Base-by-base conservation (phyloP, 768 basidiomycete species). In the Mycena filopes region DNA sequence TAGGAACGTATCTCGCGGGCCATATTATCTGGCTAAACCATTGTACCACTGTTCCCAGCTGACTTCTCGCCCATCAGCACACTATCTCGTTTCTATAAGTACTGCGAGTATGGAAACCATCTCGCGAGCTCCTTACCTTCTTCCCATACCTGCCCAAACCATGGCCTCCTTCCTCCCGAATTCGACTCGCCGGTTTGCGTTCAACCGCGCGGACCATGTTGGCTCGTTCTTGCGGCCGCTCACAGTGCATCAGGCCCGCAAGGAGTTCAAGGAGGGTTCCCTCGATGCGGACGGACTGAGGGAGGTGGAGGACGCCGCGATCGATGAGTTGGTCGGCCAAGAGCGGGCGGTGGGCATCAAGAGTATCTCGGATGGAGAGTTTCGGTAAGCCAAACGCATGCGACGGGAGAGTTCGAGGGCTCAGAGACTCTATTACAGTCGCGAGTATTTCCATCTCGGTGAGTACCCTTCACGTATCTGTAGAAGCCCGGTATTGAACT, bases 351-450 rank as follows among this genome's bases (percentile, higher is more conserved):
- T 71, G 3, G 80, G 80, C 4, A 80, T 82, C 65, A 79, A 78
- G 71, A 71, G 76, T 25, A 75, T 81, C 50, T 78, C 80, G 31
- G 80, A 81, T 65, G 81, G 81, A 13, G 80, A 82, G 70, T 81
- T 81, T 66, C 72, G 79, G 67, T 74, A 50, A 25, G 58, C 55
- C 72, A 10, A 11, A 36, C 36, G 42, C 8, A 25, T 15, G 40
- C 47, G 16, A 8, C 29, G 15, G 18, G 4, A n/a, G 8, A 36
- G 18, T 10, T 15, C 58, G 12, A 13, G 13, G 11, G 15, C 62
- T 67, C 28, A 63, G 28, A 25, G 47, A 11, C 9, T 12, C 21
- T 29, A 53, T 36, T 21, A 28, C 16, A 65, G 68, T 56, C 41
- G 69, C 11, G 66, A 67, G 56, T 67, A 66, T 50, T 70, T 67